Percentiles rank a stretch among this genome's conserved stretches.
phyloP scores from a whole-genome alignment of 1,284 basidiomycete species.

The Peniophora sp. region DNA sequence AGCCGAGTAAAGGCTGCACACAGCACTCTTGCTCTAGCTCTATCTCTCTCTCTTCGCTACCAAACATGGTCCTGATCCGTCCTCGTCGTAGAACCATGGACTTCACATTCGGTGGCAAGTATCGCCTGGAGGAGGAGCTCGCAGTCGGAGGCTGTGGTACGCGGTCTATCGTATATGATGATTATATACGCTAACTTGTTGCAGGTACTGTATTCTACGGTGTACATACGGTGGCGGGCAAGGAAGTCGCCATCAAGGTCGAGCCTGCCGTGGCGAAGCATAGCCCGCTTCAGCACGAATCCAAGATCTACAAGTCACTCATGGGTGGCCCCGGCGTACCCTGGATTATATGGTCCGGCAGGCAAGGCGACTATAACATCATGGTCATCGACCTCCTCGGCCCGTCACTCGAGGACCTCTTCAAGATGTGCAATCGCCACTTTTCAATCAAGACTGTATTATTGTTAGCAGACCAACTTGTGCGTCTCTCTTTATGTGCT shows the following conservation, averaged over 20 bases:
- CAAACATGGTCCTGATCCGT: background rate
- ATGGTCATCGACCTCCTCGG: conserved; percentile 96
- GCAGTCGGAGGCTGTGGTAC: conserved; percentile 89
- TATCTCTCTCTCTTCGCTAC: too few species aligned
- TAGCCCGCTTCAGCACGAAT: conserved; percentile 87
- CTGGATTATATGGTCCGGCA: conserved; percentile 92
- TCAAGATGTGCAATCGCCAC: conserved; percentile 91
- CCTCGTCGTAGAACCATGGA: conserved; percentile 37
- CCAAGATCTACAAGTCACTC: conserved; percentile 86
- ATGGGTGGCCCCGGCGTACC: conserved; percentile 92
- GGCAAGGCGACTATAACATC: conserved; percentile 93
- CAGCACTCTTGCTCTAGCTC: too few species aligned
- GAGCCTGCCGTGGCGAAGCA: conserved; percentile 81
- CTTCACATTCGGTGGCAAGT: conserved; percentile 83
- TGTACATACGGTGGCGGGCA: conserved; percentile 91
- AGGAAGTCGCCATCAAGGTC: conserved; percentile 95
- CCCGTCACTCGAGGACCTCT: conserved; percentile 83
- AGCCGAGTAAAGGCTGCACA: too few species aligned
- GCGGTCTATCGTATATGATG: conserved; percentile 19
- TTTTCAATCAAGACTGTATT: conserved; percentile 92
- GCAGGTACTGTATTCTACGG: conserved; percentile 89
- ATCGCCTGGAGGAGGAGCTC: conserved; percentile 91
- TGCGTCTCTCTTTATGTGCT: conserved; percentile 30
- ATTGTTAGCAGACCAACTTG: conserved; percentile 86
- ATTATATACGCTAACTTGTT: background rate